Evolutionary conservation across 306 rosid species (phyloP).

Genomic region (Trichosanthes cucumerina): DNA sequence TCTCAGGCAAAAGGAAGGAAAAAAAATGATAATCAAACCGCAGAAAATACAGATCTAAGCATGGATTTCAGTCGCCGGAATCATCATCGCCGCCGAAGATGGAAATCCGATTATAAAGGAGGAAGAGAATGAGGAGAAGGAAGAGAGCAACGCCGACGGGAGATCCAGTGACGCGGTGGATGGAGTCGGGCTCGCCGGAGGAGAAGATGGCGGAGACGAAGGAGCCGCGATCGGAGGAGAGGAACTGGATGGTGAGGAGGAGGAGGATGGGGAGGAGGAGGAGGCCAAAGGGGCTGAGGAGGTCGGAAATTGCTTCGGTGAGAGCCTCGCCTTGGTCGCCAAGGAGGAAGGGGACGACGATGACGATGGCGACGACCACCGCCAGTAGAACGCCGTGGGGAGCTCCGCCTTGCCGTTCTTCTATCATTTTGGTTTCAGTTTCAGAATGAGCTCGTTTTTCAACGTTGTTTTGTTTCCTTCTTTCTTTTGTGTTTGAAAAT

Average conservation of each 20-base stretch:
- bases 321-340: slow-evolving; percentile 78
- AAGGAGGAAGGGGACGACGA: slow-evolving; percentile 43
- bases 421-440: slow-evolving; percentile 16
- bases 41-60: slow-evolving; percentile 18
- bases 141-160: slow-evolving; percentile 82
- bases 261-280: slow-evolving; percentile 77
- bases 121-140: slow-evolving; percentile 51
- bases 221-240: slow-evolving; percentile 81
- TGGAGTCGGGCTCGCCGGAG: slow-evolving; percentile 73
- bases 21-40: neutral
- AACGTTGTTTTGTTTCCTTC: neutral
- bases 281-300: slow-evolving; percentile 67
- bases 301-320: slow-evolving; percentile 60
- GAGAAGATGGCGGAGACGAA: slow-evolving; percentile 56
- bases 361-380: slow-evolving; percentile 47
- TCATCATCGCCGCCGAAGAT: slow-evolving; percentile 67
- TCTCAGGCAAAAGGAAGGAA: neutral
- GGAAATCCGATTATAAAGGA: slow-evolving; percentile 54
- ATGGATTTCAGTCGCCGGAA: slow-evolving; percentile 38
- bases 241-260: slow-evolving; percentile 76
- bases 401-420: slow-evolving; percentile 46
- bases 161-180: slow-evolving; percentile 70
- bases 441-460: neutral
- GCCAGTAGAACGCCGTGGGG: slow-evolving; percentile 68
- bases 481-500: neutral